Conservation (phyloP, 352 stramenopile genomes). For the Globisporangium cederbergense region DNA sequence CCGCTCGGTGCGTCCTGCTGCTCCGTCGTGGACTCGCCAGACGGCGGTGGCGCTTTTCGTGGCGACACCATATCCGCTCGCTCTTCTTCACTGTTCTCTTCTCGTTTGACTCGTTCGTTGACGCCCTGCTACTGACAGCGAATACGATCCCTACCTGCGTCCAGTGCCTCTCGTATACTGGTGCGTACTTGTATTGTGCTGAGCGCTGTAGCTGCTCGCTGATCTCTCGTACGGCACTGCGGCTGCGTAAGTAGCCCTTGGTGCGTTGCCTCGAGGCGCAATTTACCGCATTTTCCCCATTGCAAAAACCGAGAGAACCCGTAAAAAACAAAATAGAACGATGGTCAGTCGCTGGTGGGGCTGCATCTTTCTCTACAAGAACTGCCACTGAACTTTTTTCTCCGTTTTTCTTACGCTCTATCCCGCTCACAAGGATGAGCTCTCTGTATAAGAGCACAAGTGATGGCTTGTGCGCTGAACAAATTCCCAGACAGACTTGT, state of each 20-base stretch:
- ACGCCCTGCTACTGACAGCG: background rate
- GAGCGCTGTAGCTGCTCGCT: background rate
- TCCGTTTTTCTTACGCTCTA: background rate
- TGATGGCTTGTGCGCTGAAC: too few relatives aligned
- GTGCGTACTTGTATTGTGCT: background rate
- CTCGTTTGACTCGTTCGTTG: background rate
- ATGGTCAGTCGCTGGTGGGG: background rate
- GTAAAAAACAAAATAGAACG: background rate
- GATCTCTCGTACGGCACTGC: background rate
- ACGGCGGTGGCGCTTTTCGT: background rate
- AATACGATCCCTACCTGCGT: background rate
- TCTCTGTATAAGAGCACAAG: background rate
- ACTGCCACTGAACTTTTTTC: background rate
- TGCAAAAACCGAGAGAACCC: background rate
- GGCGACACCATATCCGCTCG: background rate
- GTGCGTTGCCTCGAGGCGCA: background rate
- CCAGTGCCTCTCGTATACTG: background rate
- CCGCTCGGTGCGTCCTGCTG: background rate
- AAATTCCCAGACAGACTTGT: too few relatives aligned
- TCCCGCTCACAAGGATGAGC: background rate
- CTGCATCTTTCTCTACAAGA: slow-evolving; percentile 8
- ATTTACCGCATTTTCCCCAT: slow-evolving; percentile 1
- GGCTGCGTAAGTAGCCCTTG: background rate
- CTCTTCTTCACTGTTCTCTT: background rate
- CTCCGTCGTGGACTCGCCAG: slow-evolving; percentile 13